A percentile compares a stretch with the other conserved stretches of the same genome.
Conservation (phyloP, 78 protist species). For the Dictyostelium capitatum region DNA sequence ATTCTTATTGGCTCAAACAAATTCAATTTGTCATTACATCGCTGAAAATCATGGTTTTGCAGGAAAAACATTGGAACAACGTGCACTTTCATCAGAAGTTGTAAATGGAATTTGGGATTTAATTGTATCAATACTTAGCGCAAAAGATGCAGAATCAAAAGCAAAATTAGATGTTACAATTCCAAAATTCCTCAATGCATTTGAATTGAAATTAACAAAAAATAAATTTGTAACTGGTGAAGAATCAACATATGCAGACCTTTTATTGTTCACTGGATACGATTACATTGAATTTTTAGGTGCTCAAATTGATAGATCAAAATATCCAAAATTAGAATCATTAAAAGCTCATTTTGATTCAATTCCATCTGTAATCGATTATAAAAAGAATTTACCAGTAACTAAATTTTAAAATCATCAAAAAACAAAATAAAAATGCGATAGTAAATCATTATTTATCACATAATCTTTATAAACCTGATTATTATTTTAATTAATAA, state of each 20-base stretch:
- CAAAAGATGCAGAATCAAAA: background rate
- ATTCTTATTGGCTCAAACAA: background rate
- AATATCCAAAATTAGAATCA: background rate
- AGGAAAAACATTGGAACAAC: slow-evolving; percentile 1
- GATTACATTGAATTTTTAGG: background rate
- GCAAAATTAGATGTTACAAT: background rate
- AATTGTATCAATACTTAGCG: background rate
- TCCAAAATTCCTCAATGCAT: background rate
- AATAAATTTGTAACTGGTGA: background rate
- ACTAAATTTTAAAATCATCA: background rate
- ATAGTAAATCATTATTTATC: no score
- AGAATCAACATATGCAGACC: slow-evolving; percentile 23
- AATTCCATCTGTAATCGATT: background rate
- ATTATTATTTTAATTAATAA: no score
- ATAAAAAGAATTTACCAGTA: background rate
- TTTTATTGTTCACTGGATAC: background rate
- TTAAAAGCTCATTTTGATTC: background rate
- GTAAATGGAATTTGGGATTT: slow-evolving; percentile 28
- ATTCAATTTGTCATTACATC: slow-evolving; percentile 29
- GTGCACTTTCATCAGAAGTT: background rate
- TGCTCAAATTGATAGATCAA: background rate
- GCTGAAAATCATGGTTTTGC: slow-evolving; percentile 27
- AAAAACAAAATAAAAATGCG: background rate
- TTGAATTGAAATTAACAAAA: background rate
- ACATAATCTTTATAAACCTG: no score